Percentiles rank a stretch among this genome's conserved stretches.
phyloP scores from a whole-genome alignment of 1,284 basidiomycete species.

The Lentinula novae-zelandiae region DNA sequence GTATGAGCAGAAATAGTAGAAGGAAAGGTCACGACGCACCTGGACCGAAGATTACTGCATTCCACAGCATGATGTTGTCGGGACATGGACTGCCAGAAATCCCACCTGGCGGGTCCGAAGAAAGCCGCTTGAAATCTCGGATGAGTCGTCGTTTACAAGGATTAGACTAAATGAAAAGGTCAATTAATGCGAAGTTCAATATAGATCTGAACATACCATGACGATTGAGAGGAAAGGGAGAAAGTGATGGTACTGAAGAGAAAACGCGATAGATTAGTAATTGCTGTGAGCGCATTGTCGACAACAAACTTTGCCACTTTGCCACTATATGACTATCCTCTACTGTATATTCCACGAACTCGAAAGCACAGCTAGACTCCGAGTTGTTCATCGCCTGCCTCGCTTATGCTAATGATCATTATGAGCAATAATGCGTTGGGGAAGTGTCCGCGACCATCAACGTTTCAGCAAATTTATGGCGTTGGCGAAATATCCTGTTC shows the following conservation, averaged over 20 bases:
- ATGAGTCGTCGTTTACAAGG: slow-evolving; percentile 88
- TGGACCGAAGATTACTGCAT: slow-evolving; percentile 98
- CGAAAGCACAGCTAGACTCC: no score
- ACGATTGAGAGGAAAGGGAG: neutral
- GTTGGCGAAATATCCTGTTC: no score
- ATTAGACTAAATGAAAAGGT: slow-evolving; percentile 60
- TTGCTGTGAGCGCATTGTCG: neutral
- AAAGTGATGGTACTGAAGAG: slow-evolving; percentile 1
- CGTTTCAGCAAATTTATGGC: no score
- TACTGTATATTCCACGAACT: no score
- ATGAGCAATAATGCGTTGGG: no score
- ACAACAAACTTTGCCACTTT: neutral
- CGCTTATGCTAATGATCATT: no score
- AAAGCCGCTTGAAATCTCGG: slow-evolving; percentile 94
- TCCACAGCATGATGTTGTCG: slow-evolving; percentile 99
- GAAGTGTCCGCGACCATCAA: no score
- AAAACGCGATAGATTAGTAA: neutral
- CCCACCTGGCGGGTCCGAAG: slow-evolving; percentile 91
- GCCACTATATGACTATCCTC: no score
- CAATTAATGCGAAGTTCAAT: neutral
- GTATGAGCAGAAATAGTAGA: neutral
- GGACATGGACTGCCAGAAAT: slow-evolving; percentile 96
- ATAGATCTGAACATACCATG: slow-evolving; percentile 1
- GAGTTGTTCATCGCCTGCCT: no score
- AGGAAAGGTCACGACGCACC: slow-evolving; percentile 46